phyloP scores from a whole-genome alignment of 2,329 filamentous ascomycete species.

The Penicillium sp. region DNA sequence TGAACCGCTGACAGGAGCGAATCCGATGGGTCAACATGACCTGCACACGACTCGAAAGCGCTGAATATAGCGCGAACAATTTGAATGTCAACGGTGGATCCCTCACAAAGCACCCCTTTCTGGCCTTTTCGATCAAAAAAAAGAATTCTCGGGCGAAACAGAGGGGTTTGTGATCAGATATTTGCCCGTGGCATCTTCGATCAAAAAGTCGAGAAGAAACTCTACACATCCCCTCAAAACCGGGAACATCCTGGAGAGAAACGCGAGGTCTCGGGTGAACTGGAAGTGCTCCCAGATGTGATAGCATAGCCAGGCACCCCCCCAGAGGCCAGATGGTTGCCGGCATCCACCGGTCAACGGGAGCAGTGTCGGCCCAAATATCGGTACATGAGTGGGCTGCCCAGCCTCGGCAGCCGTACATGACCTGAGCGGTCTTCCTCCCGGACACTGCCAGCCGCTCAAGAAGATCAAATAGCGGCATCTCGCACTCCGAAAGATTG shows the following conservation, averaged over 20 bases:
- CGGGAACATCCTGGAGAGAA: constrained; percentile 30
- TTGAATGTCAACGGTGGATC: constrained; percentile 54
- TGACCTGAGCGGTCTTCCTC: constrained; percentile 54
- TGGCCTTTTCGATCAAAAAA: constrained; percentile 28
- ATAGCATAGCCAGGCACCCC: constrained; percentile 62
- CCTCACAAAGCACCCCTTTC: constrained; percentile 39
- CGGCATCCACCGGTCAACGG: constrained; percentile 52
- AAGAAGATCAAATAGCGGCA: constrained; percentile 49
- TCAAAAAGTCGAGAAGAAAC: constrained; percentile 37
- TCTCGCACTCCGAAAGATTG: constrained; percentile 49
- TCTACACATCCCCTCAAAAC: constrained; percentile 35
- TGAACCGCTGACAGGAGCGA: constrained; percentile 23
- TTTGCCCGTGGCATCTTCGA: constrained; percentile 27
- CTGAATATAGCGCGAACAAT: constrained; percentile 48
- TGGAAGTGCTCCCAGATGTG: constrained; percentile 63
- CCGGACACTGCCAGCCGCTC: constrained; percentile 47
- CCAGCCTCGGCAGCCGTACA: constrained; percentile 61
- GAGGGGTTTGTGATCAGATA: constrained; percentile 36
- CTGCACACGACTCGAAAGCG: constrained; percentile 30
- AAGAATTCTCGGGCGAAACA: constrained; percentile 38
- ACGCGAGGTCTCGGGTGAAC: constrained; percentile 46
- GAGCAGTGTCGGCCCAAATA: constrained; percentile 61
- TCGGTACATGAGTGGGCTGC: constrained; percentile 63
- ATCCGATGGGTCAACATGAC: constrained; percentile 17
- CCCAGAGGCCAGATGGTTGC: constrained; percentile 48